These are phyloP conservation scores for Zygosaccharomyces pseudorouxii DNA, from an alignment of 805 yeast species.

Conservation along the genomic window DNA sequence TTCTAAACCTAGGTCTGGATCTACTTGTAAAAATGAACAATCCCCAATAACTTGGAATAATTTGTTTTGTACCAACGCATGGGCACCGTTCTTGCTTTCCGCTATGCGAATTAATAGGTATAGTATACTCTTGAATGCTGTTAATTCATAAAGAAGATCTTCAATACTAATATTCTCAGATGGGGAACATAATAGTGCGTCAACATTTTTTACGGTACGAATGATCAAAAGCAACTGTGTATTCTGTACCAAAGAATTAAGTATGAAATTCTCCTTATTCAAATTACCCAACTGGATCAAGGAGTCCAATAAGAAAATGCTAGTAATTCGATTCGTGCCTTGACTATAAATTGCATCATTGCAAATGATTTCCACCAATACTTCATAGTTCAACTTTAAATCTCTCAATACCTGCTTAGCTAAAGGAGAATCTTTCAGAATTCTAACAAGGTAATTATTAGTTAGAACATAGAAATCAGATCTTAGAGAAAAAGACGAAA, in stretches of 20 bases:
- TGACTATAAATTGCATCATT: conserved; percentile 78
- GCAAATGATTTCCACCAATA: conserved; percentile 59
- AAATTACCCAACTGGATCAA: conserved; percentile 50
- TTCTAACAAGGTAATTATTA: conserved; percentile 57
- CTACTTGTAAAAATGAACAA: conserved; percentile 55
- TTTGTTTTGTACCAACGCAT: conserved; percentile 67
- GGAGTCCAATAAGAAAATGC: conserved; percentile 70
- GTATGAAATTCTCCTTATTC: conserved; percentile 50
- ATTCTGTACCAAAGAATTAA: conserved; percentile 57
- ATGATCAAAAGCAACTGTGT: conserved; percentile 64
- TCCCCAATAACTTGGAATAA: conserved; percentile 57
- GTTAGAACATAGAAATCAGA: conserved; percentile 75
- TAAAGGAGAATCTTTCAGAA: conserved; percentile 39
- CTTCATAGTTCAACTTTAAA: conserved; percentile 54
- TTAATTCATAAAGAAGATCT: conserved; percentile 62
- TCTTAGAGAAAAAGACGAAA: conserved; percentile 61
- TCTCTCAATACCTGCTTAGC: conserved; percentile 48
- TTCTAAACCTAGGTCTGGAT: conserved; percentile 74
- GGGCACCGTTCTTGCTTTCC: conserved; percentile 72
- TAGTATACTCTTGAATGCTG: conserved; percentile 68
- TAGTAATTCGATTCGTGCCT: conserved; percentile 68
- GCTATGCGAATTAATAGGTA: conserved; percentile 70
- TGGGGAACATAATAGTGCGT: conserved; percentile 49
- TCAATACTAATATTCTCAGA: conserved; percentile 43
- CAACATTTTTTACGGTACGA: conserved; percentile 63